Evolutionary conservation across 352 stramenopile species (phyloP).

Genomic region (Phytophthora idaei): DNA sequence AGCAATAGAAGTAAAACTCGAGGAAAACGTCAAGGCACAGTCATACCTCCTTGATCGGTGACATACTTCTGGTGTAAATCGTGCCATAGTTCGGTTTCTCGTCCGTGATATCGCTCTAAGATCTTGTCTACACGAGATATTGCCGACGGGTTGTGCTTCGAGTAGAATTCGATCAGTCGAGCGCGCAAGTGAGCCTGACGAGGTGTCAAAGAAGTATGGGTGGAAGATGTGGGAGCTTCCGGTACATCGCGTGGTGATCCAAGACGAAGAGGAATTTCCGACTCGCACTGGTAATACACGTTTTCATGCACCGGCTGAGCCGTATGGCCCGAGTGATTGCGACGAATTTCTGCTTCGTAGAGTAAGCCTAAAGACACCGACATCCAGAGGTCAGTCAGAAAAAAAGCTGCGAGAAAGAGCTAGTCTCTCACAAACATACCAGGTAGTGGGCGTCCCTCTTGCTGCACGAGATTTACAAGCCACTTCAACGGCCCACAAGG

Average conservation of each 20-base stretch:
- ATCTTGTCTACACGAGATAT: conserved; percentile 75
- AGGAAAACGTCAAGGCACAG: background rate
- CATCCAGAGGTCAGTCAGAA: conserved; percentile 12
- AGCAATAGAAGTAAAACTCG: conserved; percentile 2
- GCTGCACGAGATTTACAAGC: conserved; percentile 95
- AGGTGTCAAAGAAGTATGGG: conserved; percentile 19
- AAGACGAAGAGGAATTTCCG: conserved; percentile 43
- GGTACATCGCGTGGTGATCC: conserved; percentile 21
- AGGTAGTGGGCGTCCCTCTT: conserved; percentile 89
- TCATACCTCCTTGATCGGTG: conserved; percentile 52
- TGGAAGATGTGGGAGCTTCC: background rate
- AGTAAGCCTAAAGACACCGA: conserved; percentile 52
- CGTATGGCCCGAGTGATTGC: conserved; percentile 33
- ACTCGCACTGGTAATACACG: conserved; percentile 78
- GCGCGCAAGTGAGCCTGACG: conserved; percentile 38
- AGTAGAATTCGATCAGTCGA: conserved; percentile 72
- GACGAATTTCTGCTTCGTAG: conserved; percentile 74
- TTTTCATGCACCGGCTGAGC: conserved; percentile 37
- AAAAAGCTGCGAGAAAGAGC: background rate
- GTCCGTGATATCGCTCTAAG: conserved; percentile 73
- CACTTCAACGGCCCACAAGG: conserved; percentile 97
- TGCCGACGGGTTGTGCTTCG: conserved; percentile 65
- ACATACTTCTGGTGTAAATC: conserved; percentile 82
- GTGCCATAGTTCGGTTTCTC: conserved; percentile 78
- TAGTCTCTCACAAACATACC: conserved; percentile 42